Conservation (phyloP, 1,284 basidiomycete genomes). For the Xerocomus amazonicus region DNA sequence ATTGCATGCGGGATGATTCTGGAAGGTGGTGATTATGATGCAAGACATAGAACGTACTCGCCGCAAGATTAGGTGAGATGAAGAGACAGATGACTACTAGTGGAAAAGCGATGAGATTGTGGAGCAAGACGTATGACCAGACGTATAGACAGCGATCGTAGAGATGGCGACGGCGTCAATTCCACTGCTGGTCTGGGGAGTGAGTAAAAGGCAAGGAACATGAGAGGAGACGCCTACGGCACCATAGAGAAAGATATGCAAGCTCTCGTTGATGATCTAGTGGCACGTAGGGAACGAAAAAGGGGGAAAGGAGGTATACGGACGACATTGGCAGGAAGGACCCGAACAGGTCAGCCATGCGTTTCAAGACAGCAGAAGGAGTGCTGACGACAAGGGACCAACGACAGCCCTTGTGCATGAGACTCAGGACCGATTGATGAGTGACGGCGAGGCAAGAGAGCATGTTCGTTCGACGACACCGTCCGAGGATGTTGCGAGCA, state of each 20-base stretch:
- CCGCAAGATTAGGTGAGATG: slow-evolving; percentile 30
- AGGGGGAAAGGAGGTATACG: slow-evolving; percentile 27
- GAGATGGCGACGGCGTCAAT: slow-evolving; percentile 81
- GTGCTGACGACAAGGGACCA: slow-evolving; percentile 87
- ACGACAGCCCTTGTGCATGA: slow-evolving; percentile 82
- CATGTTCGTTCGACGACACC: slow-evolving; percentile 53
- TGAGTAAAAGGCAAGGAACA: background rate
- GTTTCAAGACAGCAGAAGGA: background rate
- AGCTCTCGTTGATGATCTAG: slow-evolving; percentile 85
- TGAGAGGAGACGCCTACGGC: slow-evolving; percentile 50
- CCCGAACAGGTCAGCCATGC: slow-evolving; percentile 38
- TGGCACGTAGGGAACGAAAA: slow-evolving; percentile 11
- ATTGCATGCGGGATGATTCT: slow-evolving; percentile 87
- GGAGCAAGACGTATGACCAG: background rate
- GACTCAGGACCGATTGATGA: slow-evolving; percentile 54
- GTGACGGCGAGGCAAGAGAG: background rate
- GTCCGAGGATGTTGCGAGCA: slow-evolving; percentile 78
- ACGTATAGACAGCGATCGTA: slow-evolving; percentile 74
- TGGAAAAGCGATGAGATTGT: background rate
- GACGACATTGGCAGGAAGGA: slow-evolving; percentile 83
- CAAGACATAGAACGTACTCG: slow-evolving; percentile 37
- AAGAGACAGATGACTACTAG: slow-evolving; percentile 41
- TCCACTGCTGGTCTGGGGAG: slow-evolving; percentile 73
- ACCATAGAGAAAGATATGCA: slow-evolving; percentile 92
- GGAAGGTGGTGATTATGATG: background rate